Evolutionary conservation across 2,329 filamentous ascomycete genomes (phyloP), one percentile per base, ranked within the genome.

Genomic region (Aspergillus intermedius): DNA sequence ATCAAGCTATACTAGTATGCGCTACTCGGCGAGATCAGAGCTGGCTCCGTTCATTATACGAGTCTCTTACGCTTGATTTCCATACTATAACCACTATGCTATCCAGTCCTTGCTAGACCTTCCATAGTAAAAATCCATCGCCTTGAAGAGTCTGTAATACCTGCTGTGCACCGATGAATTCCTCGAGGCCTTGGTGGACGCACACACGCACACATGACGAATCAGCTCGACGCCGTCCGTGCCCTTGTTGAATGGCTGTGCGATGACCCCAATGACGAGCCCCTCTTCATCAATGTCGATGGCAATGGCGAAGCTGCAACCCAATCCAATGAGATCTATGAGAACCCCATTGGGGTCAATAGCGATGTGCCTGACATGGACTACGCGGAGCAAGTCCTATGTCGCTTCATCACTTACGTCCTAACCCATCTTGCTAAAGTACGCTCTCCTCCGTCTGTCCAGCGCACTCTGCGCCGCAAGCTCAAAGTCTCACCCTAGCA

Each of bases 111-210:
- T 35, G 17, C 7, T 35, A 35, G 32, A 35, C 32, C 32, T 35
- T 35, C 10, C 32, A 12, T 35, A 35, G 32, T 12, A 35, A 35
- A 35, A 55, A 30, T 49, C 56, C 30, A 39, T 49, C 13, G 55
- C 49, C 58, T 23, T 60, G 57, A n/a, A 55, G 44, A 5, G 32
- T 58, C 47, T 67, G 62, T 44, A 66, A 66, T 2, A 66, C 22
- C 37, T 54, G 46, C 21, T 19, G 28, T 1, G 49, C 45, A 50
- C 66, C 7, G 62, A 65, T 32, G 60, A 59, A 23, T 64, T 55
- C 46, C 56, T 65, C 47, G 55, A 59, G 34, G 47, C 56, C 5
- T 51, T 56, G 5, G 55, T 61, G 5, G 55, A 41, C 9, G 42
- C 42, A 23, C 40, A 37, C n/a, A 41, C 9, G 42, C 42, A 23